Base-by-base conservation (phyloP, 2,329 filamentous ascomycete species). In the Apiospora koreana region DNA sequence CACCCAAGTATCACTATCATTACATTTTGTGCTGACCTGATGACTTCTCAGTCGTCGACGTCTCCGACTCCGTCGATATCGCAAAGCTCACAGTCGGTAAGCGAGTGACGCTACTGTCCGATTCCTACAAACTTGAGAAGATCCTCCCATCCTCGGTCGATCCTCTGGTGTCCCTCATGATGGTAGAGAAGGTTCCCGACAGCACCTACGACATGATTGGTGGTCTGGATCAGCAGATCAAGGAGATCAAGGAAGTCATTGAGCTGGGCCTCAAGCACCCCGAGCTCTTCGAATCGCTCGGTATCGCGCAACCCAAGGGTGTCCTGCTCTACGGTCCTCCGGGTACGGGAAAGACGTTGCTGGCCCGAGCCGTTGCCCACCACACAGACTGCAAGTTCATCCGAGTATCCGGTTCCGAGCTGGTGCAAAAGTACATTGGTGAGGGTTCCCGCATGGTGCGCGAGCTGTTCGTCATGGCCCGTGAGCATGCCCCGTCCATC, bases 131-230 rank as follows among this genome's bases (percentile, higher is more conserved):
- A 84, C 92, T 99, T 77, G 96, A 98, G 81, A 98, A 98, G 87
- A 97, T 98, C 85, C 91, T 99, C 12, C 96, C 96, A 25, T 98
- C 96, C 69, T 99, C 96, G 25, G 96, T 99, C 80, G 96, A 99
- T 80, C 96, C 96, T 46, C 92, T 99, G 71, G 96, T 99, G 70
- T 99, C 96, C 45, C 93, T 99, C 81, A 99, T 99, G 96, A 99
- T 99, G 96, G 96, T 99, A 68, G 96, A 99, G 82, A 99, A 99
- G 88, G 96, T 99, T 21, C 96, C 96, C 21, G 96, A 99, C 87
- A 98, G 94, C 86, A 99, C 96, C 80, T 99, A 99, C 87, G 96
- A 99, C 85, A 99, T 99, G 96, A 99, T 99, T 81, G 96, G 96
- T 84, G 96, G 96, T 75, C 86, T 99, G 73, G 96, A 99, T 81